Evolutionary conservation across 1,284 basidiomycete genomes (phyloP), one percentile per base, ranked within the genome.

Genomic region (Puccinia polysora): DNA sequence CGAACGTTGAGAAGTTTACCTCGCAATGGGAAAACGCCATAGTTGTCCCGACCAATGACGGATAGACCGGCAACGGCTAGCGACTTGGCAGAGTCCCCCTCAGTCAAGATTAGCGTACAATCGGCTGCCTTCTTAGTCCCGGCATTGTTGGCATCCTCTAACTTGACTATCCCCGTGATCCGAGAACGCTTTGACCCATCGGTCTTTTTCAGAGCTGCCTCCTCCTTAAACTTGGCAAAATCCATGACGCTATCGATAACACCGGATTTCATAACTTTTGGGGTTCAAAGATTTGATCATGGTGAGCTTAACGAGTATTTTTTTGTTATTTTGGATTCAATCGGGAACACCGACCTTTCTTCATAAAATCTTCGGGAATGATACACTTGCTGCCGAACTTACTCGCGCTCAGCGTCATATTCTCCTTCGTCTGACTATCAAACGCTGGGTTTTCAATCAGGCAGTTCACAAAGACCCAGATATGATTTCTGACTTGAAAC

Each of bases 381-480:
- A 91, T 90, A 80, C 89, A 93, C 74, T 89, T 90, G 60, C 90
- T 91, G 1, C 85, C 85, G 79, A 98, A 99, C 79, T 96, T 95
- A 59, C 87, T 89, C 47, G 88, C 83, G 28, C 89, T 88, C 58
- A 98, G 83, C 1, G 94, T 98, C 76, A 98, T 82, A 7, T 88
- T 91, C 81, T 99, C 96, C 83, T 99, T 99, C 58, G 96, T 98
- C 81, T 99, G 96, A 82, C 92, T 94, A 84, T 99, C 95, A 81
- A 99, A 99, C 0, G 94, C 91, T 8, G 96, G 95, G 79, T 99
- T 99, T 82, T 97, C 94, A 75, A 98, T 89, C 75, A 97, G 84
- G 25, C 91, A 88, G 78, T 98, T 98, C 80, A 99, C 89, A 79
- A 98, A 99, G 74, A 99, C 85, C 92, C 92, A 96, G 86, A 98